Conservation (phyloP, 2,329 filamentous ascomycete species). For the Cyclaneusma minus region DNA sequence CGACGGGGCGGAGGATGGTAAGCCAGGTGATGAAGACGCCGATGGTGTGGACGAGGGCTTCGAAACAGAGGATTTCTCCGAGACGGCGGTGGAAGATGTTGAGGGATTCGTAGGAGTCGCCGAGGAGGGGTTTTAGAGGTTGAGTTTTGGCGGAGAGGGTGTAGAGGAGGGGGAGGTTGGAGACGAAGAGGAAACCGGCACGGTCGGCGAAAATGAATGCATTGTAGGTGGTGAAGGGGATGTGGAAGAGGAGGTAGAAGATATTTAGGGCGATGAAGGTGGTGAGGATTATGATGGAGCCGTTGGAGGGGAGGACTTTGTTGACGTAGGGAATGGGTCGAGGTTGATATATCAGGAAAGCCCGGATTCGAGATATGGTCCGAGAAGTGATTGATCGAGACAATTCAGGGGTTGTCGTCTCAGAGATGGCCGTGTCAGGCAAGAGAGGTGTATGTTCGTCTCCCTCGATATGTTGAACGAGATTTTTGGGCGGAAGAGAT, state of each 20-base stretch:
- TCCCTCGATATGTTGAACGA: conserved; percentile 4
- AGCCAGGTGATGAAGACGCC: conserved; percentile 41
- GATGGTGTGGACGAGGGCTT: conserved; percentile 36
- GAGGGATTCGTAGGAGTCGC: conserved; percentile 48
- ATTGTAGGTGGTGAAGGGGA: conserved; percentile 29
- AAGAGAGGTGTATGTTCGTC: conserved; percentile 13
- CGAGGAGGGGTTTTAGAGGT: conserved; percentile 42
- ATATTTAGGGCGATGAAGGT: conserved; percentile 36
- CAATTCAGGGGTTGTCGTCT: conserved; percentile 1
- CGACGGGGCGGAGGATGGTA: conserved; percentile 29
- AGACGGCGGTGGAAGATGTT: conserved; percentile 51
- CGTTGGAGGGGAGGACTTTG: conserved; percentile 40
- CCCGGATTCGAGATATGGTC: conserved; percentile 8
- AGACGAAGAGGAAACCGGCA: conserved; percentile 22
- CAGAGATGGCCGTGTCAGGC: conserved; percentile 1
- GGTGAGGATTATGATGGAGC: conserved; percentile 33
- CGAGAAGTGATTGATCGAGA: conserved; percentile 6
- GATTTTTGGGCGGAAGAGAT: too few species aligned
- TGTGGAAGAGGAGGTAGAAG: conserved; percentile 39
- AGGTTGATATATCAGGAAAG: conserved; percentile 38
- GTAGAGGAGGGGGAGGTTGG: conserved; percentile 39
- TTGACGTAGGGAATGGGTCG: conserved; percentile 38
- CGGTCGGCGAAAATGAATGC: conserved; percentile 33
- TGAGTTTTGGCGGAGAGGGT: conserved; percentile 52
- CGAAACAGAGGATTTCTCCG: conserved; percentile 45